phyloP scores from a whole-genome alignment of 768 basidiomycete genomes.

The Trametes gibbosa region DNA sequence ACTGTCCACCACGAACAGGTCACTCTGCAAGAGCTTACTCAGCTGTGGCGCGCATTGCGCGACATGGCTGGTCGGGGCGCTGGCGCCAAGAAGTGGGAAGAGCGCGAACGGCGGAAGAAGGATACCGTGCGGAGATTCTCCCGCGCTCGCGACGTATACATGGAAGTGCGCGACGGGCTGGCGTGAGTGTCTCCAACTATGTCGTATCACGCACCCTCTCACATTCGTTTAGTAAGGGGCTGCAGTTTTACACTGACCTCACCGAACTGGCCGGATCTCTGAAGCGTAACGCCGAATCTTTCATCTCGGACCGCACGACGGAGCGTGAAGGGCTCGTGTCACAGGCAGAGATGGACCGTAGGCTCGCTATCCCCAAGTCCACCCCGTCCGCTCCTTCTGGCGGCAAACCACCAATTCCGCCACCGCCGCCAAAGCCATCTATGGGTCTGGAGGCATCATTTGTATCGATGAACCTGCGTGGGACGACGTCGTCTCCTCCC shows the following conservation, averaged over 20 bases:
- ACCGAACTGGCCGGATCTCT: constrained; percentile 60
- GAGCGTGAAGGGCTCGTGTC: constrained; percentile 71
- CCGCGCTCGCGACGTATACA: constrained; percentile 78
- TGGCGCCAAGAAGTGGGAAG: constrained; percentile 78
- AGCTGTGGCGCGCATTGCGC: constrained; percentile 71
- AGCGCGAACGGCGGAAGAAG: constrained; percentile 74
- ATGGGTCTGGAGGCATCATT: constrained; percentile 48
- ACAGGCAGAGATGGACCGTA: constrained; percentile 70
- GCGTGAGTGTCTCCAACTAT: constrained; percentile 50
- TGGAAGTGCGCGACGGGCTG: constrained; percentile 82
- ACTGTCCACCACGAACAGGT: constrained; percentile 77
- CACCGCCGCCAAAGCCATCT: constrained; percentile 42
- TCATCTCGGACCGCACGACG: constrained; percentile 56
- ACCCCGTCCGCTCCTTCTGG: constrained; percentile 36
- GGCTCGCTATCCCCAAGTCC: constrained; percentile 45
- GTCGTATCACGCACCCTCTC: not conserved
- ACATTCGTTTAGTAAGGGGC: constrained; percentile 62
- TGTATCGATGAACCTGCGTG: constrained; percentile 50
- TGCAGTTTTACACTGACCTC: constrained; percentile 86
- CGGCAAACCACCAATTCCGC: constrained; percentile 49
- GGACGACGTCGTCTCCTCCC: constrained; percentile 30
- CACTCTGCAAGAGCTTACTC: constrained; percentile 69
- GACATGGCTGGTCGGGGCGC: constrained; percentile 74
- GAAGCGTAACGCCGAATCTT: constrained; percentile 54
- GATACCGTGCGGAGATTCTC: constrained; percentile 71